Base-by-base conservation (phyloP, 805 yeast species). In the Nematodospora valgi region DNA sequence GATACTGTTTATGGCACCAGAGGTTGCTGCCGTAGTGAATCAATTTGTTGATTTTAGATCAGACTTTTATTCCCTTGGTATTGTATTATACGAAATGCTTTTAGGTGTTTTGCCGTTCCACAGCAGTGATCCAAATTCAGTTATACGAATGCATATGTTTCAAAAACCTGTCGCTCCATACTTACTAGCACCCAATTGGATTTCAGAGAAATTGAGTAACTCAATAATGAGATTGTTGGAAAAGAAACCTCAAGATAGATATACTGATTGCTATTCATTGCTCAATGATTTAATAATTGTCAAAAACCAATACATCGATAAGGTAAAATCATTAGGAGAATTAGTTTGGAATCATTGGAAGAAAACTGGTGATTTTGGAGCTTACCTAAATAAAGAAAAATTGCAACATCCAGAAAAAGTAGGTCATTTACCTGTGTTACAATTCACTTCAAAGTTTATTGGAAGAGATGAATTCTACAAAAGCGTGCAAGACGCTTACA, bases 1-100 rank as follows among this genome's bases (percentile, higher is more conserved):
- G 39, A 47, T 72, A 14, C 74, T 75, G 1, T 74, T 65, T 43
- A 63, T 71, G 41, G 67, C 78, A 1, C 80, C 80, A 1, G 80
- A 74, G 47, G 59, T 66, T 5, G 62, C 72, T 16, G 69, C 73
- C 1, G 64, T 62, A 18, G 40, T 48, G 8, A 54, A 54, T 20
- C 48, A 59, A 10, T 49, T 59, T 4, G 72, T 69, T 14, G 77
- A 74, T 40, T 64, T 53, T 44, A 54, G 74, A 30, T 60, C 78
- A 0, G 79, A 74, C 46, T 57, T 71, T 30, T 74, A 73, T 48
- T 59, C 73, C 19, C 34, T 72, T 7, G 80, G 80, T 23, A 59
- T 73, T n/a, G 64, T 74, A 6, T 38, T 74, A 13, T 74, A 74
- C 41, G 76, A 73, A 35, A 38, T 70, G n/a, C 37, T 73, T 9